Percentiles rank a stretch among this genome's conserved stretches.
Conservation (phyloP, 139 green algal genomes). For the Picochlorum sp. region DNA sequence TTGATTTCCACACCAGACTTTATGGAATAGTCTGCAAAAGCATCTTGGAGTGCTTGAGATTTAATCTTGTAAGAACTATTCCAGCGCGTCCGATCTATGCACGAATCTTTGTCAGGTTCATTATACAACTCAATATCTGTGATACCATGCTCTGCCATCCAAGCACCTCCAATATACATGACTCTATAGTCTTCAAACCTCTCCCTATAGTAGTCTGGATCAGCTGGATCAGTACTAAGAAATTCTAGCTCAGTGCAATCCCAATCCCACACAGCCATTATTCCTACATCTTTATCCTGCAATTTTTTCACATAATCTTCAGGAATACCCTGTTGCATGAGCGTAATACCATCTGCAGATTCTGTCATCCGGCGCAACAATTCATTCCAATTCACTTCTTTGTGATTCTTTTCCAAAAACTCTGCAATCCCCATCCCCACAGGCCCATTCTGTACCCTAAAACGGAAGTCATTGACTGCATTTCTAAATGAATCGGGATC, state of each 20-base stretch:
- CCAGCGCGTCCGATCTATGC: slow-evolving; percentile 1
- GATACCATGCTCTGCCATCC: slow-evolving; percentile 3
- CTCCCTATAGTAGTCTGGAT: background rate
- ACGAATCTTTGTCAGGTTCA: slow-evolving; percentile 10
- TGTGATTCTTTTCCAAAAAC: background rate
- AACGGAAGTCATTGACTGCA: background rate
- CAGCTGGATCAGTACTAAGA: background rate
- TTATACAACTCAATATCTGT: slow-evolving; percentile 10
- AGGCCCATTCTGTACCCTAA: background rate
- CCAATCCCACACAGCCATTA: slow-evolving; percentile 7
- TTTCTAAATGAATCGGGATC: background rate
- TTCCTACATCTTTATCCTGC: background rate
- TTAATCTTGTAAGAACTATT: background rate
- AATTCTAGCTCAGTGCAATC: slow-evolving; percentile 3
- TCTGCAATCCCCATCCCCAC: background rate
- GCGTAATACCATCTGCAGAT: background rate
- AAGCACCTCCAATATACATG: slow-evolving; percentile 10
- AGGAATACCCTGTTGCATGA: background rate
- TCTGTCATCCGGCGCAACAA: background rate
- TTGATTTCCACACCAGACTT: background rate
- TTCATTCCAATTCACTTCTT: background rate
- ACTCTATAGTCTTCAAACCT: slow-evolving; percentile 1
- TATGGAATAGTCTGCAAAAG: background rate
- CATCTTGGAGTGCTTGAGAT: slow-evolving; percentile 2
- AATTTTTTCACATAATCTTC: background rate